phyloP scores from a whole-genome alignment of 768 basidiomycete genomes.

The Auricularia sp. region DNA sequence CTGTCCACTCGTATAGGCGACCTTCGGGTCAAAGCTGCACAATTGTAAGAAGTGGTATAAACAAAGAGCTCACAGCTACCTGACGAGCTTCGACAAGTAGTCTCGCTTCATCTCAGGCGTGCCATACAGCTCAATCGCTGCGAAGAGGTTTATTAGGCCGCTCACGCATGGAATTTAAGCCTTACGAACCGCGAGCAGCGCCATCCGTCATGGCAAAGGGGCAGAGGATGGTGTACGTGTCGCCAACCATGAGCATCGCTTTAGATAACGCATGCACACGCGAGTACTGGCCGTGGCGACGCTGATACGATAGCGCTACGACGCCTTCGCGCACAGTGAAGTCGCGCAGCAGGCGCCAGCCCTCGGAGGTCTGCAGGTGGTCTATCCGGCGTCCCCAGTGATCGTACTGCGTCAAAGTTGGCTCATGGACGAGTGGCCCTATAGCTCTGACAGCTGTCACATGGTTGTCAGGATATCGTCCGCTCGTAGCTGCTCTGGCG shows the following conservation, averaged over 20 bases:
- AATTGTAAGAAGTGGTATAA: background rate
- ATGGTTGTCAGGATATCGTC: background rate
- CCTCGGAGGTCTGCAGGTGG: constrained; percentile 56
- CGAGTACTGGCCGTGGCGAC: constrained; percentile 49
- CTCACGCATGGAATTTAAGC: background rate
- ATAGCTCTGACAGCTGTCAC: constrained; percentile 44
- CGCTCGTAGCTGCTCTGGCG: constrained; percentile 24
- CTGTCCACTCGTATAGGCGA: constrained; percentile 65
- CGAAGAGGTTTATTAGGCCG: background rate
- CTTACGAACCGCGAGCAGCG: constrained; percentile 41
- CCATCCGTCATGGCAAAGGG: constrained; percentile 78
- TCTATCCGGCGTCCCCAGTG: constrained; percentile 65
- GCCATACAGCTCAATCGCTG: constrained; percentile 57
- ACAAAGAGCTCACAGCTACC: constrained; percentile 26
- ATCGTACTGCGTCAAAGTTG: constrained; percentile 56
- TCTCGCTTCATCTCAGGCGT: constrained; percentile 48
- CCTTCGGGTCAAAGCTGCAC: constrained; percentile 46
- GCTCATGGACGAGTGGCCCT: constrained; percentile 32
- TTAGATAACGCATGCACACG: constrained; percentile 60
- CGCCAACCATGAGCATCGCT: constrained; percentile 47
- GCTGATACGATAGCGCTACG: constrained; percentile 57
- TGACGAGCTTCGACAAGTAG: constrained; percentile 48
- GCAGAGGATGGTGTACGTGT: constrained; percentile 57
- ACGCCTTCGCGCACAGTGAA: constrained; percentile 53
- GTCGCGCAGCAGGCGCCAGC: constrained; percentile 59